A percentile compares a stretch with the other conserved stretches of the same genome.
These are phyloP conservation scores for Botrytis paeoniae DNA, from an alignment of 2,329 filamentous ascomycete genomes.

Conservation along the genomic window DNA sequence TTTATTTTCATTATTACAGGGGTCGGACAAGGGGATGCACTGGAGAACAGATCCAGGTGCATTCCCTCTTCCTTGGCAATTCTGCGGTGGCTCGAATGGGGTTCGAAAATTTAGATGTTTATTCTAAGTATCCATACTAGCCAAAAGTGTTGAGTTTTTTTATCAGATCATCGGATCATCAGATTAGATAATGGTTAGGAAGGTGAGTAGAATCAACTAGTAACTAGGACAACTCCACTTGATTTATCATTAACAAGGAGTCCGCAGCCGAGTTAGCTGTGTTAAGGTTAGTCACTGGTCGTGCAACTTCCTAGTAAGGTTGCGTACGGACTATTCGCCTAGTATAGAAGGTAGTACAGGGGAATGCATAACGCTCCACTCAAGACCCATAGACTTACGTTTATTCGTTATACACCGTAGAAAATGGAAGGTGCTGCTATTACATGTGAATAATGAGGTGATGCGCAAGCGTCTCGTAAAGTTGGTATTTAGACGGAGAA, in stretches of 20 bases:
- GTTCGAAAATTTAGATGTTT: not conserved
- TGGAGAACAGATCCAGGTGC: not conserved
- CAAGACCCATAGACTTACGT: not conserved
- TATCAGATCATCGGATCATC: slow-evolving; percentile 22
- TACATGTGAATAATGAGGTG: slow-evolving; percentile 12
- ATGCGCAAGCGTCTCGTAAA: not conserved
- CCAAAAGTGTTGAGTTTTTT: not conserved
- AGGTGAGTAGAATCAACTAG: not conserved
- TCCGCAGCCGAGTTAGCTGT: not conserved
- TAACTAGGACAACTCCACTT: not conserved
- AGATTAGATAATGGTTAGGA: slow-evolving; percentile 22
- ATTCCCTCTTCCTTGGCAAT: not conserved
- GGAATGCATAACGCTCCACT: not conserved
- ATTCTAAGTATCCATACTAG: not conserved
- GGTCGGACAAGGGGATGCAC: not conserved
- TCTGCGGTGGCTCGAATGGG: not conserved
- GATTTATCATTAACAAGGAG: not conserved
- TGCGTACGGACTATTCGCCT: not conserved
- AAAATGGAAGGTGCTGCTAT: not conserved
- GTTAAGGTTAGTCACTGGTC: not conserved
- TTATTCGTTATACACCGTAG: not conserved
- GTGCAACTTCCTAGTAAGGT: slow-evolving; percentile 1
- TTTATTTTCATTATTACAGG: not conserved
- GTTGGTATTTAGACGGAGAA: not conserved
- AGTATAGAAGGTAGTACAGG: not conserved